These are phyloP conservation scores for Pseudogymnoascus sp. DNA, from an alignment of 2,329 filamentous ascomycete species.

Conservation along the genomic window DNA sequence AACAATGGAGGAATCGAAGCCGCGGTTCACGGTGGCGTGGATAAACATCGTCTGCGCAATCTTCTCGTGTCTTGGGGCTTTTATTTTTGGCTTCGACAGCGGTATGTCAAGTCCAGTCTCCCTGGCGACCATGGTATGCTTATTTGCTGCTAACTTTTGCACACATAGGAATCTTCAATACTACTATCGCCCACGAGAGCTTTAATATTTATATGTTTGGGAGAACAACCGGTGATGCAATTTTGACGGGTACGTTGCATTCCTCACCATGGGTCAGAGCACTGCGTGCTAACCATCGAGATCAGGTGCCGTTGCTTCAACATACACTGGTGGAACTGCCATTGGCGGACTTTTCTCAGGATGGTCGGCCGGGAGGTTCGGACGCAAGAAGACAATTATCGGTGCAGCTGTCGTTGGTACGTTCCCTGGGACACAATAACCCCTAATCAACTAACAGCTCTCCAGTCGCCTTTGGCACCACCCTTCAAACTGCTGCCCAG, in stretches of 20 bases:
- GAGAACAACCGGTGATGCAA: constrained; percentile 20
- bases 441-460: neutral
- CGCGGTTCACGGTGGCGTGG: constrained; percentile 8
- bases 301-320: neutral
- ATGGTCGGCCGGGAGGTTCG: neutral
- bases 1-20: constrained; percentile 5
- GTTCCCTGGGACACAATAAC: neutral
- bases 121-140: neutral
- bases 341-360: neutral
- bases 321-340: neutral
- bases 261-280: no score
- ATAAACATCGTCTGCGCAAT: constrained; percentile 9
- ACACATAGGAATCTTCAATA: constrained; percentile 25
- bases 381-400: constrained; percentile 1
- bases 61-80: constrained; percentile 8
- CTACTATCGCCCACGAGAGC: constrained; percentile 27
- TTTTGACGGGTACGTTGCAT: constrained; percentile 16
- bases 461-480: constrained; percentile 18
- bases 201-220: constrained; percentile 29
- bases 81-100: neutral
- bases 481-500: constrained; percentile 20
- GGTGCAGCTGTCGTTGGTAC: neutral
- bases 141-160: neutral
- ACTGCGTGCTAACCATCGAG: neutral
- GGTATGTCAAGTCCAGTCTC: neutral